Evolutionary conservation across 2,329 filamentous ascomycete species (phyloP), one percentile per base, ranked within the genome.

Genomic region (Fusarium papillatum): DNA sequence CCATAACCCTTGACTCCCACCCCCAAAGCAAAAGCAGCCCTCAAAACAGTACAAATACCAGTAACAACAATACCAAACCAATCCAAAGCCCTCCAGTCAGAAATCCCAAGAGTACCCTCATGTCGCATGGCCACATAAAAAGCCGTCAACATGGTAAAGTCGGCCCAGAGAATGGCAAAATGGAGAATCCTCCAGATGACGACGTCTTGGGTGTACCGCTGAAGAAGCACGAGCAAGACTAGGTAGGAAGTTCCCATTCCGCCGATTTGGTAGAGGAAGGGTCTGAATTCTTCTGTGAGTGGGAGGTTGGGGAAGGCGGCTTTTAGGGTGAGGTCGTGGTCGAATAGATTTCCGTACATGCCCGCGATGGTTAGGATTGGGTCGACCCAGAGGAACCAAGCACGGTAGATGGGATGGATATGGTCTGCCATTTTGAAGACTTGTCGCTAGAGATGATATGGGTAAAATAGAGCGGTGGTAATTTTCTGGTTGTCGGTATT

Each of bases 311-410:
- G 6, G 34, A 77, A 73, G 31, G 78, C 76, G 5, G 75, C 69
- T n/a, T 60, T 38, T 7, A 68, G 63, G 11, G 75, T 70, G 10
- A 75, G 59, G 2, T 75, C 13, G 26, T 78, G 76, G 46, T 76
- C 65, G 39, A 79, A 57, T 17, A 79, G 26, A 24, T 76, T 78
- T 17, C 7, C 68, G 19, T 72, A 76, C 50, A 79, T 76, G 3
- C 78, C 78, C 1, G 39, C 7, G 10, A 75, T 8, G 5, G 78
- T 77, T 0, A 78, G 53, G 46, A 75, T 50, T 9, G 78, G 78
- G n/a, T 79, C 78, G 22, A 79, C 24, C 78, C 78, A 80, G 43
- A 77, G 50, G 62, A 79, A 79, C 70, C 68, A 79, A 10, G 68
- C 10, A 55, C 48, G 64, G 59, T 79, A 79, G 8, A 75, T 38